Evolutionary conservation across 2,329 filamentous ascomycete species (phyloP).

Genomic region (Aspergillus tanneri): DNA sequence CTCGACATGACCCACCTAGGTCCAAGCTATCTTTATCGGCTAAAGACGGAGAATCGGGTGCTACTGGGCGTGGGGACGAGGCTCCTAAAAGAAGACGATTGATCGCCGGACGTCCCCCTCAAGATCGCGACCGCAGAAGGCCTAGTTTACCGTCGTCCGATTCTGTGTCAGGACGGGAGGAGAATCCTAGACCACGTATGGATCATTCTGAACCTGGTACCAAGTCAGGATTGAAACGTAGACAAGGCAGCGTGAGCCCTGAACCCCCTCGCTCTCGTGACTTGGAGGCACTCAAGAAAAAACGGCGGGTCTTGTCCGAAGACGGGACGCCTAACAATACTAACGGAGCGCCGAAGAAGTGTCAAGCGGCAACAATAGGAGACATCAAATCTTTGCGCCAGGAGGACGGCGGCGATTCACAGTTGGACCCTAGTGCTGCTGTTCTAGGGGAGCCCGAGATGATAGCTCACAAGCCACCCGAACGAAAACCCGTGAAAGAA

Average conservation of each 20-base stretch:
- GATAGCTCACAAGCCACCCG: constrained; percentile 15
- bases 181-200: constrained; percentile 31
- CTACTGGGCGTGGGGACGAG: constrained; percentile 33
- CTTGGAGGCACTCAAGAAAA: constrained; percentile 43
- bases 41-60: constrained; percentile 33
- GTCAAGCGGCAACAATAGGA: constrained; percentile 18
- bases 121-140: constrained; percentile 36
- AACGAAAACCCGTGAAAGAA: constrained; percentile 30
- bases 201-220: constrained; percentile 28
- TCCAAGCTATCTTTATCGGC: constrained; percentile 26
- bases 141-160: constrained; percentile 43
- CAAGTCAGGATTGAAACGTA: constrained; percentile 40
- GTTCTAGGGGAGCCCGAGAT: constrained; percentile 16
- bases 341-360: constrained; percentile 34
- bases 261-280: constrained; percentile 38
- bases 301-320: constrained; percentile 42
- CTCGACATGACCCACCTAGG: constrained; percentile 28
- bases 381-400: constrained; percentile 23
- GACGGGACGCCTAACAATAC: constrained; percentile 33
- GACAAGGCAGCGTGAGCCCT: constrained; percentile 44
- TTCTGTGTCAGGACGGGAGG: constrained; percentile 42
- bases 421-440: constrained; percentile 21
- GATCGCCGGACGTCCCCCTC: constrained; percentile 43
- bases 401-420: constrained; percentile 15
- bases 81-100: constrained; percentile 40